Evolutionary conservation across 768 basidiomycete species (phyloP).

Genomic region (Boletus reticuloceps): DNA sequence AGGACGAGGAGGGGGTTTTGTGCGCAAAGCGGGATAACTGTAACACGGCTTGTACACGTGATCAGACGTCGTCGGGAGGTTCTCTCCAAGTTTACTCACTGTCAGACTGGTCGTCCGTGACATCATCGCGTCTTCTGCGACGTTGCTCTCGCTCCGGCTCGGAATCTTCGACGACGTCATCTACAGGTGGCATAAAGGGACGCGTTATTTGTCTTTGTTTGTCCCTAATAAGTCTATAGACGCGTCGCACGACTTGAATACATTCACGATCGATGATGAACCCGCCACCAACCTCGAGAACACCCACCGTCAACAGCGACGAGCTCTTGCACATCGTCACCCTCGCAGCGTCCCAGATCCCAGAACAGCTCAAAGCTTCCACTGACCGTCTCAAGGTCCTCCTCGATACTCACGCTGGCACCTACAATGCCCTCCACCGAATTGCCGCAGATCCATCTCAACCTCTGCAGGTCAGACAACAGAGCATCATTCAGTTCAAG

Average conservation of each 20-base stretch:
- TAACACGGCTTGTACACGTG: not conserved
- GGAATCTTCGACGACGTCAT: not conserved
- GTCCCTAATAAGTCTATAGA: constrained; percentile 4
- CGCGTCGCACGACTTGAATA: not conserved
- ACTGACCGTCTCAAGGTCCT: constrained; percentile 64
- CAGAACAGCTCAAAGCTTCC: constrained; percentile 44
- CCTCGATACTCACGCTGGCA: constrained; percentile 60
- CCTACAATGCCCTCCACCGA: constrained; percentile 67
- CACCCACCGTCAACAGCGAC: constrained; percentile 48
- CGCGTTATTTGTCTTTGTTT: constrained; percentile 47
- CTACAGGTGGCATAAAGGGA: constrained; percentile 21
- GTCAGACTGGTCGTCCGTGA: not conserved
- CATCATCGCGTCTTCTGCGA: not conserved
- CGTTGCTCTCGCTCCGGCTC: not conserved
- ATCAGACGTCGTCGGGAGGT: not conserved
- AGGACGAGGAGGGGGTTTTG: not conserved
- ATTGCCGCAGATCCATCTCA: constrained; percentile 62
- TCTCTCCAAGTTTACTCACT: not conserved
- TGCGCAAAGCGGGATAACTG: constrained; percentile 43
- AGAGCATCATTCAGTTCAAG: constrained; percentile 88
- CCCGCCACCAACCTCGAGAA: constrained; percentile 7
- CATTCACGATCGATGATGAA: constrained; percentile 21
- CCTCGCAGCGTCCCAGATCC: constrained; percentile 73
- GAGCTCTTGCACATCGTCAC: constrained; percentile 67
- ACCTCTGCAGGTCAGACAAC: constrained; percentile 69